Evolutionary conservation across 2,329 filamentous ascomycete genomes (phyloP).

Genomic region (Colletotrichum lupini): DNA sequence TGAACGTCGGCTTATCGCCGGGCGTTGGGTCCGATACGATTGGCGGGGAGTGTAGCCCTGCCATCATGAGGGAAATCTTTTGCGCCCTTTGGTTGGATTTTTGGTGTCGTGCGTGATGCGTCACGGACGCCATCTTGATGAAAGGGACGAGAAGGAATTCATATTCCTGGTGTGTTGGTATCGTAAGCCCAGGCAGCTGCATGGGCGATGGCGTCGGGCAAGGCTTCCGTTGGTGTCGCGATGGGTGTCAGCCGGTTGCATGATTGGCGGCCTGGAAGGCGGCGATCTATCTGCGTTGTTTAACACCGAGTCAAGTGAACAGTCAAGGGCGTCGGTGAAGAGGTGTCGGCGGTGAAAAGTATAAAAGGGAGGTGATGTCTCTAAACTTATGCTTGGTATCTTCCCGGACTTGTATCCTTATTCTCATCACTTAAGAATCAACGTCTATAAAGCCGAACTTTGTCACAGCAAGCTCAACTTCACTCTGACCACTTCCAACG

Average conservation of each 20-base stretch:
- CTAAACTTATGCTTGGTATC: neutral
- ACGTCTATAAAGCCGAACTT: neutral
- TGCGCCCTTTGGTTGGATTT: neutral
- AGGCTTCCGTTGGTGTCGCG: neutral
- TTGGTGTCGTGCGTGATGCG: neutral
- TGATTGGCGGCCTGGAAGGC: neutral
- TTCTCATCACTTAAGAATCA: neutral
- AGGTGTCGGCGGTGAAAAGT: neutral
- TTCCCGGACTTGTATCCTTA: neutral
- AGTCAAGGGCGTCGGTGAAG: neutral
- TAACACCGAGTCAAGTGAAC: neutral
- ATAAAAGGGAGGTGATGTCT: neutral
- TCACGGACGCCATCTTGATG: neutral
- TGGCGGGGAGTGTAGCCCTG: neutral
- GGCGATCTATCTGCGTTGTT: neutral
- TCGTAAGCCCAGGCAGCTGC: neutral
- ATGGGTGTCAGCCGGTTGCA: neutral
- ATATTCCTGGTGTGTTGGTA: neutral
- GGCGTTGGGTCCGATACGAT: neutral
- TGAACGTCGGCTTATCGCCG: constrained; percentile 9
- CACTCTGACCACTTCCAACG: neutral
- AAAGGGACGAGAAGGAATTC: neutral
- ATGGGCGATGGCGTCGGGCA: neutral
- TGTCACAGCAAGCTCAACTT: neutral
- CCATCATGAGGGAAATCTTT: neutral